Conservation (phyloP, 2,329 filamentous ascomycete species). For the Davidsoniella neocaledoniae region DNA sequence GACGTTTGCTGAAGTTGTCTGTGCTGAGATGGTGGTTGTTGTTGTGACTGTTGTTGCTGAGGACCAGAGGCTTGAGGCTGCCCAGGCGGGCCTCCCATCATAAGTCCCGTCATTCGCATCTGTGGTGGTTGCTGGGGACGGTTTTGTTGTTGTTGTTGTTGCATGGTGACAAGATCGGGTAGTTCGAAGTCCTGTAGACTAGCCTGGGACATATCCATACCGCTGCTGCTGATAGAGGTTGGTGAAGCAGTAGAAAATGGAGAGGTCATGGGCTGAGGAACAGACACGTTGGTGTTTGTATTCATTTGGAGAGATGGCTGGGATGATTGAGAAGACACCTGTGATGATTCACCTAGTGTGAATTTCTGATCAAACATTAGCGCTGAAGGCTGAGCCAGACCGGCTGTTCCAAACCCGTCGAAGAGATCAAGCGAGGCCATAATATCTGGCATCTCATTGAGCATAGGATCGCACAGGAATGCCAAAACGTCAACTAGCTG, state of each 20-base stretch:
- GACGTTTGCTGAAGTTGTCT: neutral
- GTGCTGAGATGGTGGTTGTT: neutral
- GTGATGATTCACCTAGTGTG: conserved; percentile 2
- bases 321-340: neutral
- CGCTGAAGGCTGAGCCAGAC: conserved; percentile 36
- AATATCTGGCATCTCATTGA: conserved; percentile 38
- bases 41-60: neutral
- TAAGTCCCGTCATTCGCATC: conserved; percentile 1
- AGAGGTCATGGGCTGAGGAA: conserved; percentile 6
- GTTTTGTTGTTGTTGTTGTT: conserved; percentile 2
- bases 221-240: conserved; percentile 8
- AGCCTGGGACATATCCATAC: conserved; percentile 10
- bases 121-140: neutral
- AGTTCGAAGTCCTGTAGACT: conserved; percentile 8
- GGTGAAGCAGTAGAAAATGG: conserved; percentile 10
- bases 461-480: conserved; percentile 40
- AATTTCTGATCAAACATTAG: conserved; percentile 18
- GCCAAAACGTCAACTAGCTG: conserved; percentile 61
- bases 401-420: conserved; percentile 46
- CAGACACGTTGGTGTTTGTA: neutral
- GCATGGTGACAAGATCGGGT: conserved; percentile 8
- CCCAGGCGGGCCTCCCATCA: neutral
- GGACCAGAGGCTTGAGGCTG: neutral
- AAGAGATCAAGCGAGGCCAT: conserved; percentile 45
- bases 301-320: neutral